phyloP scores from a whole-genome alignment of 495 filamentous ascomycete species.

The Immersiella caudata region DNA sequence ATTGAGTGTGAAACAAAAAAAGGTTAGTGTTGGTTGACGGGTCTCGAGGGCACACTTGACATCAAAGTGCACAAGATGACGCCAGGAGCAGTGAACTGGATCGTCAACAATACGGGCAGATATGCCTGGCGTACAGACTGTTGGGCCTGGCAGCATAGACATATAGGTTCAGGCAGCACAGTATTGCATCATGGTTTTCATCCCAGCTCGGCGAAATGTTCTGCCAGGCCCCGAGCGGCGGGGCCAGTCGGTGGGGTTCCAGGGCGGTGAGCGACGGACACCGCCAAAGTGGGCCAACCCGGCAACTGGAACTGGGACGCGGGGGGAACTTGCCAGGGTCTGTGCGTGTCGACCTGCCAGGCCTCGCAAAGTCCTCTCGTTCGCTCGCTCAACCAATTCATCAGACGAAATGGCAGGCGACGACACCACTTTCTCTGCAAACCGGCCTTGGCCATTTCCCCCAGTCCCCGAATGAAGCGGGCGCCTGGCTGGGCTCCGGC shows the following conservation, averaged over 20 bases:
- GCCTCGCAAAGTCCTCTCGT: conserved; percentile 5
- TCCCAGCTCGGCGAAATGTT: conserved; percentile 26
- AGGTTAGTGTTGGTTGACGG: too few species aligned
- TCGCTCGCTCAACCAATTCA: conserved; percentile 13
- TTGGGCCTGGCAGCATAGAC: too few species aligned
- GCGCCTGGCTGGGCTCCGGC: conserved; percentile 7
- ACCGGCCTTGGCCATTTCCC: conserved; percentile 9
- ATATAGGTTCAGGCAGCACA: not conserved
- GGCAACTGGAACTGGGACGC: conserved; percentile 20
- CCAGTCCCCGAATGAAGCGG: not conserved
- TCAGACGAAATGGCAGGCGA: conserved; percentile 13
- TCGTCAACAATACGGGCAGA: too few species aligned
- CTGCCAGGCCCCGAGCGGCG: conserved; percentile 16
- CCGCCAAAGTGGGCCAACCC: conserved; percentile 11
- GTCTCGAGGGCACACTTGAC: too few species aligned
- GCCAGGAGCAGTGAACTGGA: too few species aligned
- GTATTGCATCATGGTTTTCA: not conserved
- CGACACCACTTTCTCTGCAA: conserved; percentile 18
- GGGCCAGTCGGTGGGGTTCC: conserved; percentile 22
- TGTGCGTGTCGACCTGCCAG: conserved; percentile 1
- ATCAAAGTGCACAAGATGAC: too few species aligned
- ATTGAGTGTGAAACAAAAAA: not conserved
- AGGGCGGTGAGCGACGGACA: not conserved
- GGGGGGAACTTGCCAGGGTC: conserved; percentile 10
- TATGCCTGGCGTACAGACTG: too few species aligned